phyloP scores from a whole-genome alignment of 192 early-diverging fungal species.

The Entomortierella parvispora region DNA sequence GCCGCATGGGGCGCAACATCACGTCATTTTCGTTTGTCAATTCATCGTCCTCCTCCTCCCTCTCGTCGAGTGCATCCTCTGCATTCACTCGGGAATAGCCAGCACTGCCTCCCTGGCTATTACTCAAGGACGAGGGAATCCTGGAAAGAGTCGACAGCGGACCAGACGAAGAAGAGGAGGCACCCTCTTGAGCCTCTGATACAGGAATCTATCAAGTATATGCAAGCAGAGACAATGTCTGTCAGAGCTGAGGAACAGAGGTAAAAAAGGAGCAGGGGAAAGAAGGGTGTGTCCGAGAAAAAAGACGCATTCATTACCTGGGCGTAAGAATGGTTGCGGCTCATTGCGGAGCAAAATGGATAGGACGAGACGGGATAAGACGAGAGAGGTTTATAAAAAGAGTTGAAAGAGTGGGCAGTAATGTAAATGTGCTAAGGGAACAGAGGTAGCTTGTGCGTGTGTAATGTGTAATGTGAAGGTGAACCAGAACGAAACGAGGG shows the following conservation, averaged over 20 bases:
- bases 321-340: conserved; percentile 14
- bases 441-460: no score
- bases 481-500: no score
- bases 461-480: no score
- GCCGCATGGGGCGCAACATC: conserved; percentile 1
- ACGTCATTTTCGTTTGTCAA: conserved; percentile 52
- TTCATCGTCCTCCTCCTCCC: conserved; percentile 60
- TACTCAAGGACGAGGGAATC: conserved; percentile 15
- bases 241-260: neutral
- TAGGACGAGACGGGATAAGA: no score
- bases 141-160: conserved; percentile 1
- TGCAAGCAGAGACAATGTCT: neutral
- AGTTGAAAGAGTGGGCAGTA: no score
- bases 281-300: neutral
- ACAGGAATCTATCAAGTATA: conserved; percentile 13
- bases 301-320: conserved; percentile 9
- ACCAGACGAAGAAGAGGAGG: neutral
- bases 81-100: no score
- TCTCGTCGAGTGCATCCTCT: conserved; percentile 58
- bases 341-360: no score
- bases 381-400: no score
- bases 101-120: conserved; percentile 40
- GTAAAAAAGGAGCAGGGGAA: neutral
- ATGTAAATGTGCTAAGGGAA: no score
- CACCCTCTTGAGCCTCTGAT: conserved; percentile 13